Conservation (phyloP, 2,329 filamentous ascomycete genomes). For the Gliomastix tumulicola region DNA sequence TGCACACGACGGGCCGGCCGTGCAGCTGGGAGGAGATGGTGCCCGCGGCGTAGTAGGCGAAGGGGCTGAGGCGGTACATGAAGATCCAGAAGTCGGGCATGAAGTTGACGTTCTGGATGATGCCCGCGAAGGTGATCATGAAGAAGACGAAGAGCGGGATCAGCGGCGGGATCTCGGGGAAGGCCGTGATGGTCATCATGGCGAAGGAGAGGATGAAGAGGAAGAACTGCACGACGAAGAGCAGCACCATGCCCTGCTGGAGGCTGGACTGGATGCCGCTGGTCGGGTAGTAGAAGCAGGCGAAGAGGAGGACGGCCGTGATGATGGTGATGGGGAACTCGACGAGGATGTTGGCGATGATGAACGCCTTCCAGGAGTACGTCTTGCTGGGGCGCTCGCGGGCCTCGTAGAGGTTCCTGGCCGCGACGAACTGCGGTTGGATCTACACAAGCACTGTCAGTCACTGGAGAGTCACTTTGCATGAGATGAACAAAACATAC, state of each 20-base stretch:
- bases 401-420: slow-evolving; percentile 76
- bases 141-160: slow-evolving; percentile 60
- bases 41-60: slow-evolving; percentile 19
- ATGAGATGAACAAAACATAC: too few species aligned
- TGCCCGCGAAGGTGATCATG: slow-evolving; percentile 58
- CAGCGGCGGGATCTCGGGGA: slow-evolving; percentile 58
- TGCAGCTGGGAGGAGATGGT: slow-evolving; percentile 18
- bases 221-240: slow-evolving; percentile 59
- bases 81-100: slow-evolving; percentile 68
- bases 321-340: slow-evolving; percentile 57
- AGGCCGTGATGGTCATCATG: slow-evolving; percentile 51
- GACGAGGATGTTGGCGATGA: slow-evolving; percentile 74
- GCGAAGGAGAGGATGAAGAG: slow-evolving; percentile 64
- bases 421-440: slow-evolving; percentile 78
- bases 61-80: slow-evolving; percentile 62
- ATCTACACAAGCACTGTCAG: too few species aligned
- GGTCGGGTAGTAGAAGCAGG: slow-evolving; percentile 56
- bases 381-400: slow-evolving; percentile 78
- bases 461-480: too few species aligned
- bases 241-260: slow-evolving; percentile 57
- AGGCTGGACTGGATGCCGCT: slow-evolving; percentile 44
- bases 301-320: slow-evolving; percentile 28
- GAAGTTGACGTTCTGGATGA: slow-evolving; percentile 49
- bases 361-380: slow-evolving; percentile 80
- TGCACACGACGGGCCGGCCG: slow-evolving; percentile 36